Evolutionary conservation across 208 protist species (phyloP).

Genomic region (Trypanosoma vivax): DNA sequence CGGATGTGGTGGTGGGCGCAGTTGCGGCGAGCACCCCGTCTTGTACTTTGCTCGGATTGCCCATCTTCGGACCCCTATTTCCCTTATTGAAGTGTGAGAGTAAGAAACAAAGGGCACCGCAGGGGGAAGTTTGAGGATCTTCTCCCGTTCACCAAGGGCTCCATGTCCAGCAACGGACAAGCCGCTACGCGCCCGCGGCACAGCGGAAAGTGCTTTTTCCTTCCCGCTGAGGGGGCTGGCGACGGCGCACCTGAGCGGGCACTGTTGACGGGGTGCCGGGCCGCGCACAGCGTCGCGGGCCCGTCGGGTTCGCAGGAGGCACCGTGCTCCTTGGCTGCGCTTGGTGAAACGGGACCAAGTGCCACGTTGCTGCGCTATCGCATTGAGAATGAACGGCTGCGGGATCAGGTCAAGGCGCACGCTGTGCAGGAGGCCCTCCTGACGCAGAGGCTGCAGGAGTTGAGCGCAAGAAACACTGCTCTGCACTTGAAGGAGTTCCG

Average conservation of each 20-base stretch:
- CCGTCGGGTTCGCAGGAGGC: background rate
- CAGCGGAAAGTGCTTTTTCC: constrained; percentile 9
- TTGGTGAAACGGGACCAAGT: background rate
- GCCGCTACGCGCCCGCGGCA: constrained; percentile 16
- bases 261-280: background rate
- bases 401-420: constrained; percentile 43
- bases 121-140: background rate
- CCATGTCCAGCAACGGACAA: constrained; percentile 23
- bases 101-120: background rate
- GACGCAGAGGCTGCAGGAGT: constrained; percentile 31
- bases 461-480: constrained; percentile 18
- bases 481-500: constrained; percentile 10
- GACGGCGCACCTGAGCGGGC: background rate
- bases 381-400: constrained; percentile 52
- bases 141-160: background rate
- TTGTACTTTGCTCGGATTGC: no score
- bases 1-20: no score
- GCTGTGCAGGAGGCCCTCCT: constrained; percentile 41
- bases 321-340: background rate
- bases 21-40: no score
- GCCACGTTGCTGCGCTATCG: constrained; percentile 37
- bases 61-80: no score
- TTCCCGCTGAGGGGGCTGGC: background rate
- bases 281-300: background rate
- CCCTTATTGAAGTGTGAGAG: no score